Percentiles rank a stretch among this genome's conserved stretches.
phyloP scores from a whole-genome alignment of 345 rosid species.

The Eucalyptus sp. region DNA sequence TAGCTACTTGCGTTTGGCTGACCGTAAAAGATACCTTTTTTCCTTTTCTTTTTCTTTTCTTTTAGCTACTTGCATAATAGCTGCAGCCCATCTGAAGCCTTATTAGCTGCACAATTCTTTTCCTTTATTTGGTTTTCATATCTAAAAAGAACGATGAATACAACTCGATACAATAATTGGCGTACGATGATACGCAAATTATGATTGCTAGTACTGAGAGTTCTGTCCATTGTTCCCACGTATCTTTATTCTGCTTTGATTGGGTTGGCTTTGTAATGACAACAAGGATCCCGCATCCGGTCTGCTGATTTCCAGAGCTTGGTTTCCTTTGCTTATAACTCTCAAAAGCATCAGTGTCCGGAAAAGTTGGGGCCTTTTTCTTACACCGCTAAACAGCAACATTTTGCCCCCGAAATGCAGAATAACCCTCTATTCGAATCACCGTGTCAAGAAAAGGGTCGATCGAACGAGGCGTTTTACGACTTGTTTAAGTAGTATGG shows the following conservation, averaged over 20 bases:
- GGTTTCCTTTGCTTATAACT: background rate
- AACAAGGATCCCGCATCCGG: slow-evolving; percentile 9
- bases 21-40: background rate
- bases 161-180: background rate
- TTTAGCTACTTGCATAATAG: background rate
- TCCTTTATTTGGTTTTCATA: background rate
- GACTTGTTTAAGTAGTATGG: background rate
- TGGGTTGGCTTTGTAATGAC: slow-evolving; percentile 13
- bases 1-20: background rate
- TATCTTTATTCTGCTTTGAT: slow-evolving; percentile 2
- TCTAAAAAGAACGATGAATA: background rate
- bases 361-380: background rate
- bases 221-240: background rate
- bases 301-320: background rate
- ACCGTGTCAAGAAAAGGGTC: background rate
- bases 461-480: background rate
- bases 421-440: background rate
- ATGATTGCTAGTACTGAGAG: background rate
- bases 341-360: background rate
- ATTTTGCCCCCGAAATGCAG: background rate
- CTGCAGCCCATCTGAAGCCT: background rate
- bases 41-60: background rate
- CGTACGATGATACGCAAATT: background rate
- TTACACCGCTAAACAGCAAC: background rate
- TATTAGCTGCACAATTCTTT: background rate